Evolutionary conservation across 495 filamentous ascomycete genomes (phyloP).

Genomic region (Penicillium samsonianum): DNA sequence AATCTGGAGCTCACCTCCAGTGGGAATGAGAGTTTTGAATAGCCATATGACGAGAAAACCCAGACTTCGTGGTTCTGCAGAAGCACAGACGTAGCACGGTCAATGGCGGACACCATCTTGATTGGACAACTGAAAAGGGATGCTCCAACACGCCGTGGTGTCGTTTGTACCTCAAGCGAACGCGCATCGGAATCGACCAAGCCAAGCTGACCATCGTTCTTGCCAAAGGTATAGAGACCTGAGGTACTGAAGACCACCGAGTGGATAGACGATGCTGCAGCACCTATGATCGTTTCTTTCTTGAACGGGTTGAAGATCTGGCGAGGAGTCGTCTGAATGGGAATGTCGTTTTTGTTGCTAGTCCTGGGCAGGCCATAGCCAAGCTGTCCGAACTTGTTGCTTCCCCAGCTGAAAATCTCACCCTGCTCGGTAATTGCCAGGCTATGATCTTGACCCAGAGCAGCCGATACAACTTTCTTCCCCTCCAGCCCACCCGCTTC

Average conservation of each 20-base stretch:
- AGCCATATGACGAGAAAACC: constrained; percentile 92
- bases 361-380: constrained; percentile 70
- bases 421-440: constrained; percentile 79
- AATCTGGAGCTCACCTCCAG: constrained; percentile 69
- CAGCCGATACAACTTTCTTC: constrained; percentile 68
- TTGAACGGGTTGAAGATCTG: constrained; percentile 92
- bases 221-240: constrained; percentile 90
- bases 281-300: constrained; percentile 76
- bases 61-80: constrained; percentile 86
- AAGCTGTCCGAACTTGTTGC: constrained; percentile 81
- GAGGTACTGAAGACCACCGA: constrained; percentile 82
- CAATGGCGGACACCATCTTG: constrained; percentile 80
- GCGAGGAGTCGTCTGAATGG: constrained; percentile 74
- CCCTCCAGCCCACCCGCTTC: constrained; percentile 69
- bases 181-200: constrained; percentile 92
- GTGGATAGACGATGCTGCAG: constrained; percentile 88
- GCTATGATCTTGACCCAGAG: constrained; percentile 88
- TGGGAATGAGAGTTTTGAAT: constrained; percentile 80
- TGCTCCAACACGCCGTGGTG: constrained; percentile 82
- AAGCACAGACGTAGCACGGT: constrained; percentile 82
- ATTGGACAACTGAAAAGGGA: constrained; percentile 81
- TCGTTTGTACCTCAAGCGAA: constrained; percentile 77
- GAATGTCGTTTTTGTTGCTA: constrained; percentile 63
- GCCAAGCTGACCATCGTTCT: constrained; percentile 92
- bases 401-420: constrained; percentile 90